These are phyloP conservation scores for Naganishia onofrii DNA, from an alignment of 768 basidiomycete genomes.

Conservation along the genomic window DNA sequence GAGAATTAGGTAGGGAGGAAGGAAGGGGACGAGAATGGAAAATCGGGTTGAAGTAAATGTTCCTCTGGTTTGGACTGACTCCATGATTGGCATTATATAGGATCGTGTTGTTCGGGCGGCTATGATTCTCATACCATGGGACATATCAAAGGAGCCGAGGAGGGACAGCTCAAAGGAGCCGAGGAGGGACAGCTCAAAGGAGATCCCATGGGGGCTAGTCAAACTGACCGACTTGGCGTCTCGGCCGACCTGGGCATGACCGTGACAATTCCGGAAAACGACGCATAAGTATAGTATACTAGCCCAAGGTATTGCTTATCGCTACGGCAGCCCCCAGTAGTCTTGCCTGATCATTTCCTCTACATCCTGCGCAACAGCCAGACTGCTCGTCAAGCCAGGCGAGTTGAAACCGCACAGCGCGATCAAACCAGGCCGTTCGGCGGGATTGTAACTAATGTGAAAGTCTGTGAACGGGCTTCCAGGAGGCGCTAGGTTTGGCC, in stretches of 20 bases:
- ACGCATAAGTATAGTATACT: not conserved
- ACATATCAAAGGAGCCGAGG: not conserved
- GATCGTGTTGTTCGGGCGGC: not conserved
- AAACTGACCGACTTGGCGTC: not conserved
- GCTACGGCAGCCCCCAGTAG: slow-evolving; percentile 10
- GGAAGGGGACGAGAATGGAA: not conserved
- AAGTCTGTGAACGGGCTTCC: slow-evolving; percentile 81
- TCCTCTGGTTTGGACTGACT: not conserved
- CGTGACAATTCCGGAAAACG: too few species aligned
- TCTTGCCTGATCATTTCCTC: slow-evolving; percentile 52
- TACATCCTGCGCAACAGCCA: slow-evolving; percentile 82
- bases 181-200: slow-evolving; percentile 16
- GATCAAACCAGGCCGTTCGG: slow-evolving; percentile 59
- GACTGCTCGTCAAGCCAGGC: slow-evolving; percentile 80
- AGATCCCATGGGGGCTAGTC: not conserved
- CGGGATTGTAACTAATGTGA: slow-evolving; percentile 60
- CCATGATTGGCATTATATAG: not conserved
- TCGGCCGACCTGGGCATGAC: too few species aligned
- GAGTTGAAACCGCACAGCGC: slow-evolving; percentile 87
- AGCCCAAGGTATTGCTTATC: not conserved
- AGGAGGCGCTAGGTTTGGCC: slow-evolving; percentile 80
- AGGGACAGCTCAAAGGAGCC: not conserved
- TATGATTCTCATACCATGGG: too few species aligned
- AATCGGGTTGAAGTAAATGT: not conserved
- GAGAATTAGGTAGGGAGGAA: not conserved